phyloP scores from a whole-genome alignment of 176 grass and related monocot genomes.

The Tillandsia fasciculata region DNA sequence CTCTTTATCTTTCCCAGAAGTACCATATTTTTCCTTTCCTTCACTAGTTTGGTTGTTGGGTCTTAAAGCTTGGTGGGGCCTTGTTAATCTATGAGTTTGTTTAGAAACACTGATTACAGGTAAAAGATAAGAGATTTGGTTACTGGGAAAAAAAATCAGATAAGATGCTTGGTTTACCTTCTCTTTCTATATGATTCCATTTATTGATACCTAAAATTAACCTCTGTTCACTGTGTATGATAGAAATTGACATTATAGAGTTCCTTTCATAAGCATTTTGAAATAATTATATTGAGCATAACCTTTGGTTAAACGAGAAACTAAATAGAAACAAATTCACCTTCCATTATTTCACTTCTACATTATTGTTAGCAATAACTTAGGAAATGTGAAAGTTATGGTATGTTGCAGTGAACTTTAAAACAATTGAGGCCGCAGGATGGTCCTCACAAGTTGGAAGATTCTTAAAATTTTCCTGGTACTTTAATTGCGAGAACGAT shows the following conservation, averaged over 20 bases:
- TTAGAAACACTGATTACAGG: not conserved
- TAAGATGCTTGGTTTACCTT: not conserved
- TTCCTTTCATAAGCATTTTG: too few relatives aligned
- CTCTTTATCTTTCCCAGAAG: not conserved
- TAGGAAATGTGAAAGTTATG: too few relatives aligned
- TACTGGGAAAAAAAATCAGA: not conserved
- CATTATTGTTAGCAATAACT: too few relatives aligned
- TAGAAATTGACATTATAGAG: too few relatives aligned
- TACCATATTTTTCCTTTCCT: not conserved
- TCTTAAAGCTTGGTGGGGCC: not conserved
- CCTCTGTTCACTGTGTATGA: too few relatives aligned
- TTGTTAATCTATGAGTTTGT: not conserved
- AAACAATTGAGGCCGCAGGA: not conserved
- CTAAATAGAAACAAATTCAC: too few relatives aligned
- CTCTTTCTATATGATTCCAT: not conserved
- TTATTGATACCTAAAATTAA: not conserved
- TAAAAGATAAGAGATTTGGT: not conserved
- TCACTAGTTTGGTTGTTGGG: not conserved
- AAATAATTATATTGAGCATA: too few relatives aligned
- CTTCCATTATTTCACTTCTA: too few relatives aligned
- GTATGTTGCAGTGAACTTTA: not conserved
- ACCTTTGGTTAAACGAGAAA: too few relatives aligned
- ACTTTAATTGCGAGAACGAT: not conserved
- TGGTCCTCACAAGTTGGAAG: slow-evolving; percentile 9
- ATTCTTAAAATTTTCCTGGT: not conserved